Evolutionary conservation across 306 rosid genomes (phyloP).

Genomic region (Cajanus cajan): DNA sequence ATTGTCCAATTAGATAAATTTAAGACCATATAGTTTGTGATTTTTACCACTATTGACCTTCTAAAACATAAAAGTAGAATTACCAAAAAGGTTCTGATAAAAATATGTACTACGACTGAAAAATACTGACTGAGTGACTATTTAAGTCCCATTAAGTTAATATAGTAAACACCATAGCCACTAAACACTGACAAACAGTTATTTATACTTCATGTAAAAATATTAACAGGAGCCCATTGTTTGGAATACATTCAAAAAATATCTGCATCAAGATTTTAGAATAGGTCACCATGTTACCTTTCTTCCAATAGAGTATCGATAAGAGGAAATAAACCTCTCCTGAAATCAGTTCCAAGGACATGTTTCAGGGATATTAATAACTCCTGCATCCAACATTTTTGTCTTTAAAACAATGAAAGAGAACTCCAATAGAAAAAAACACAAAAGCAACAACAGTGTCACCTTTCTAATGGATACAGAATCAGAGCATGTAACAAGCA

Average conservation of each 20-base stretch:
- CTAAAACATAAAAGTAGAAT: background rate
- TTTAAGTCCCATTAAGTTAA: background rate
- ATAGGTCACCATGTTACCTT: constrained; percentile 56
- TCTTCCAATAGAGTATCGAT: constrained; percentile 94
- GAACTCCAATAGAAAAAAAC: constrained; percentile 1
- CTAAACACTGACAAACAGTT: background rate
- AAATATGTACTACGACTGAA: background rate
- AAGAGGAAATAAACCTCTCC: constrained; percentile 97
- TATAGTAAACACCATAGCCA: background rate
- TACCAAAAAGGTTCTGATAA: background rate
- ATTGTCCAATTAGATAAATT: constrained; percentile 11
- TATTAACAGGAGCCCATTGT: background rate
- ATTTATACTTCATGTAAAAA: constrained; percentile 3
- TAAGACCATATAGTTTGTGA: constrained; percentile 6
- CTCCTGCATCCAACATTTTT: constrained; percentile 67
- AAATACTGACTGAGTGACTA: background rate
- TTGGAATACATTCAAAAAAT: background rate
- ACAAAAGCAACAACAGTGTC: constrained; percentile 23
- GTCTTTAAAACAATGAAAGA: constrained; percentile 17
- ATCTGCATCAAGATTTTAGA: constrained; percentile 4
- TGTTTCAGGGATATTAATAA: constrained; percentile 89
- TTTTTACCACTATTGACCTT: constrained; percentile 4
- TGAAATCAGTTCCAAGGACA: constrained; percentile 98
- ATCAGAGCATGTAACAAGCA: constrained; percentile 96
- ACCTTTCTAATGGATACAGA: constrained; percentile 98